phyloP scores from a whole-genome alignment of 2,329 filamentous ascomycete genomes.

The Emydomyces testavorans region DNA sequence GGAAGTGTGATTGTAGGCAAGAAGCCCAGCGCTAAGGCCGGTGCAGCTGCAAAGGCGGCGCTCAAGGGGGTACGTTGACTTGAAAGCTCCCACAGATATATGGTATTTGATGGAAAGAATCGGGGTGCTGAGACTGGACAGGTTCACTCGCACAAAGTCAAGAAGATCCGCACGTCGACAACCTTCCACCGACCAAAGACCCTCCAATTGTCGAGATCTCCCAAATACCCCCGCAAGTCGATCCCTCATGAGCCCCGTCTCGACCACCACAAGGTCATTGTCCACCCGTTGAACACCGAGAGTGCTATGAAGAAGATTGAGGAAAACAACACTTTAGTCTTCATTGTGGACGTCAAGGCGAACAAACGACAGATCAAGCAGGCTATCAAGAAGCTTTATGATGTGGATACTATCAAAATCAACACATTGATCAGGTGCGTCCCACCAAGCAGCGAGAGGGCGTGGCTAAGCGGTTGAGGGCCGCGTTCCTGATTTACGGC shows the following conservation, averaged over 20 bases:
- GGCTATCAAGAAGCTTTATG: conserved; percentile 97
- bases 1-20: conserved; percentile 25
- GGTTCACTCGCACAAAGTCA: conserved; percentile 71
- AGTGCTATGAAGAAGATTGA: conserved; percentile 99
- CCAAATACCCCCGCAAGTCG: conserved; percentile 96
- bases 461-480: background rate
- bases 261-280: conserved; percentile 94
- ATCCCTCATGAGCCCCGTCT: conserved; percentile 80
- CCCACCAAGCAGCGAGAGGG: conserved; percentile 12
- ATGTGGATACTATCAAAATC: conserved; percentile 96
- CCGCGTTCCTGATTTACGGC: background rate
- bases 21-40: conserved; percentile 64
- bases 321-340: conserved; percentile 99
- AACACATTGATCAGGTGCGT: conserved; percentile 94
- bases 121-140: conserved; percentile 27
- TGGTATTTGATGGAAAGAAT: conserved; percentile 1
- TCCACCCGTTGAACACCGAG: conserved; percentile 99
- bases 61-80: conserved; percentile 71
- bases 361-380: conserved; percentile 99
- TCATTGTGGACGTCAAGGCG: conserved; percentile 92
- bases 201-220: conserved; percentile 73
- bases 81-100: background rate
- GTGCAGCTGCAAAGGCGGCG: conserved; percentile 86
- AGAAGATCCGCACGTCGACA: conserved; percentile 83
- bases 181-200: conserved; percentile 98